Evolutionary conservation across 257 asterid species (phyloP).

Genomic region (Leptodermis oblonga): DNA sequence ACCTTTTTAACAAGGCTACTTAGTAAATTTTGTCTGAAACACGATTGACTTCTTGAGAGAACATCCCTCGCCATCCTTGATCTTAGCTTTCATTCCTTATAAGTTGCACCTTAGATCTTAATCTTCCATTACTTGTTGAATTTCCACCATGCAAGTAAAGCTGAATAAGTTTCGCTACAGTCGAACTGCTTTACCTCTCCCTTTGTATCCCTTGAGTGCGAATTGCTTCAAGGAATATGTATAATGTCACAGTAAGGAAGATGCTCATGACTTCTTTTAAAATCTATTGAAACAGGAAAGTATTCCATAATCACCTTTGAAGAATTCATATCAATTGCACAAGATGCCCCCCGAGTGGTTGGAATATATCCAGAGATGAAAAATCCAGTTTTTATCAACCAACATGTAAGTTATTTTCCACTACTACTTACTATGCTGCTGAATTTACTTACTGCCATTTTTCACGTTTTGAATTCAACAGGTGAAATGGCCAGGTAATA

Average conservation of each 20-base stretch:
- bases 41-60: neutral
- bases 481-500: conserved; percentile 90
- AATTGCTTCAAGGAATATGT: neutral
- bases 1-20: neutral
- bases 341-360: conserved; percentile 82
- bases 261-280: neutral
- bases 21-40: neutral
- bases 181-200: neutral
- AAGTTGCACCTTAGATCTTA: neutral
- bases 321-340: conserved; percentile 74
- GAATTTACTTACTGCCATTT: neutral
- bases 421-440: conserved; percentile 17
- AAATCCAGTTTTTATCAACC: conserved; percentile 83
- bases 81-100: neutral
- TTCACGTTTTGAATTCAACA: conserved; percentile 20
- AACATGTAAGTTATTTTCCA: conserved; percentile 49
- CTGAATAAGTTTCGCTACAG: no score
- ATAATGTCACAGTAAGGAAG: neutral
- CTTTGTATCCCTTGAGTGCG: neutral
- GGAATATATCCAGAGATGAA: conserved; percentile 98
- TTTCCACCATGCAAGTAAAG: neutral
- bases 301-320: conserved; percentile 85
- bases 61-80: neutral
- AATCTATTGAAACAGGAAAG: conserved; percentile 48
- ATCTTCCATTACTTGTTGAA: neutral